Evolutionary conservation across 257 asterid species (phyloP), one percentile per base, ranked within the genome.

Genomic region (Echites panduratus): DNA sequence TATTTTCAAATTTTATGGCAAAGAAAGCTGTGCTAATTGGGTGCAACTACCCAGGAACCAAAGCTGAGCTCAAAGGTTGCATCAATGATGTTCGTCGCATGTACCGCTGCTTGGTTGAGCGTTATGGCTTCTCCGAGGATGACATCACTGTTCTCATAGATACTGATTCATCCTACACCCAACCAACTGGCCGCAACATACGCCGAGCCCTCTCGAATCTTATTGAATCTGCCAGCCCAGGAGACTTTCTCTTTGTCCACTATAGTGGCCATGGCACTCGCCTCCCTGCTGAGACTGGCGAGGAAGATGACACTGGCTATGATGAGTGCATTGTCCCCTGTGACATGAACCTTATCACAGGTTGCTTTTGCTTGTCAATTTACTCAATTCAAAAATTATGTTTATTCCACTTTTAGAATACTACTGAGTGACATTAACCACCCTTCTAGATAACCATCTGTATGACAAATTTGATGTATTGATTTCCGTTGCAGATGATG

Each of bases 181-280:
- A 91, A 78, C 98, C 98, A 27, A 94, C 96, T 12, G 98, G 98
- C 63, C 89, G 87, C 35, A 94, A 94, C 70, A 74, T 94, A 43
- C 97, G 98, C 43, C 76, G 79, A 0, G 96, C 97, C 22, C 90
- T 94, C 50, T 56, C 81, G 71, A 81, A 85, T 81, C 95, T 94
- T 72, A 86, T 93, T n/a, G 59, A 74, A 67, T 82, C 91, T 47
- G 96, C 89, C 68, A 45, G 72, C 41, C 75, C 85, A 59, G 96
- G 98, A 0, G 98, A 93, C 66, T 78, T 71, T 68, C 85, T 94
- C 66, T 94, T 94, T 78, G 96, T 94, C 8, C 98, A 94, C 82
- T 94, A 94, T 75, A 94, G 98, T 54, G 98, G 98, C 71, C 98
- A 94, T 73, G 98, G 98, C 6, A 94, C 98, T 10, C 93, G 98